phyloP scores from a whole-genome alignment of 2,329 filamentous ascomycete genomes.

The Aaosphaeria pasadenensis region DNA sequence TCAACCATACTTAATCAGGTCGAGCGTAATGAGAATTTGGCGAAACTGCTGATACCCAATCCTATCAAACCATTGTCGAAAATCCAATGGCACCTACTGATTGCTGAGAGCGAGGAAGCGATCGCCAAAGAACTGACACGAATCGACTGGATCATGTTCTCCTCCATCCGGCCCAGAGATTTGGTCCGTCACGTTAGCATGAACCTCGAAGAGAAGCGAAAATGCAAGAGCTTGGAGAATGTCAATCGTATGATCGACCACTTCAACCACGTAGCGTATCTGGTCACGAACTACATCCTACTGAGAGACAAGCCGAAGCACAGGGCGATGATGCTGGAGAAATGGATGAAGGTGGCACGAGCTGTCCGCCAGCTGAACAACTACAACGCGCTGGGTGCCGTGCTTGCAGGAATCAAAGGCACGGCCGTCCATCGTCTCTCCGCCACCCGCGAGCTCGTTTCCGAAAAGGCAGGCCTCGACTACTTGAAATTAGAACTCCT shows the following conservation, averaged over 20 bases:
- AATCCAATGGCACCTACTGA: constrained; percentile 83
- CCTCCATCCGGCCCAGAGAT: constrained; percentile 87
- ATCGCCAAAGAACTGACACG: constrained; percentile 89
- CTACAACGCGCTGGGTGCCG: constrained; percentile 92
- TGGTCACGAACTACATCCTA: constrained; percentile 58
- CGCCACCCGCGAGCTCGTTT: constrained; percentile 75
- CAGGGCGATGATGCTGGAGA: constrained; percentile 84
- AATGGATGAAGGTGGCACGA: constrained; percentile 85
- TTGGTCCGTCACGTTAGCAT: constrained; percentile 88
- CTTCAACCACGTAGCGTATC: constrained; percentile 59
- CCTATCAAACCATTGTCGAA: constrained; percentile 73
- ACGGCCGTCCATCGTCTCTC: constrained; percentile 79
- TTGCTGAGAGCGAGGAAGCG: constrained; percentile 79
- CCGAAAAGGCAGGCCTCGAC: constrained; percentile 69
- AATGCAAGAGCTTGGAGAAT: constrained; percentile 74
- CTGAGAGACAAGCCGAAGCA: constrained; percentile 96
- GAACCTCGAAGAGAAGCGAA: constrained; percentile 66
- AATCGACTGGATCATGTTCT: constrained; percentile 98
- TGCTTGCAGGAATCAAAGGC: constrained; percentile 88
- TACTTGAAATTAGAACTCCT: constrained; percentile 86
- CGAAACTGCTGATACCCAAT: constrained; percentile 67
- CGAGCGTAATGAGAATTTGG: constrained; percentile 79
- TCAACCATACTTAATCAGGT: constrained; percentile 60
- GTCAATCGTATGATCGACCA: constrained; percentile 94
- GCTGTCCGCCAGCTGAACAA: constrained; percentile 91